Evolutionary conservation across 306 rosid genomes (phyloP), one percentile per base, ranked within the genome.

Genomic region (Hippophae rhamnoides): DNA sequence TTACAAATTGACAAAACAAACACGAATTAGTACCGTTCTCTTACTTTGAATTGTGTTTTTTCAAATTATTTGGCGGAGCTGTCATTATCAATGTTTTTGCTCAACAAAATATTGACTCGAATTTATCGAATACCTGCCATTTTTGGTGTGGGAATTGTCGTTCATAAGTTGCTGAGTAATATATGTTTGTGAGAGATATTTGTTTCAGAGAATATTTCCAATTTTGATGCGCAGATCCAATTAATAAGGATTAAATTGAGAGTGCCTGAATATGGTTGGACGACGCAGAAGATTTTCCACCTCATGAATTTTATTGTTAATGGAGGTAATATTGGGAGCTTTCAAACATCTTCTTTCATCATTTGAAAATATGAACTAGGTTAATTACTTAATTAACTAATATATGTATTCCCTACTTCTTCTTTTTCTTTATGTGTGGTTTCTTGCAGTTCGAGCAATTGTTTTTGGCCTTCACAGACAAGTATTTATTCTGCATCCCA

Each of bases 251-350:
- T 87, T 81, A 89, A 87, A 55, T 52, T 69, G 64, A 79, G 92
- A 76, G 84, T 87, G 6, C 89, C 83, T 7, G 95, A 84, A 67
- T 84, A 70, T 72, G 95, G 86, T 13, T 87, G 92, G 89, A 87
- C 95, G 57, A 87, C 86, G 5, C 92, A 87, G 71, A 87, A 82
- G 76, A 80, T 74, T 75, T 87, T 87, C 75, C 95, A 87, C 75
- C 76, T 84, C 75, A 81, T 87, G 95, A 87, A 80, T 75, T 81
- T 82, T 66, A 10, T 79, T 59, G 88, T 84, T 67, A 84, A 79
- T 65, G 92, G 84, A 76, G 54, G 95, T 84, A 77, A 79, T 78
- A 27, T 52, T 52, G 38, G 5, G 38, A 31, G 38, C 38, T 31
- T 31, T 31, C 3, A 31, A 31, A 31, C 38, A 31, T 31, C 38